Evolutionary conservation across 1,284 basidiomycete species (phyloP).

Genomic region (Rugosomyces carneus): DNA sequence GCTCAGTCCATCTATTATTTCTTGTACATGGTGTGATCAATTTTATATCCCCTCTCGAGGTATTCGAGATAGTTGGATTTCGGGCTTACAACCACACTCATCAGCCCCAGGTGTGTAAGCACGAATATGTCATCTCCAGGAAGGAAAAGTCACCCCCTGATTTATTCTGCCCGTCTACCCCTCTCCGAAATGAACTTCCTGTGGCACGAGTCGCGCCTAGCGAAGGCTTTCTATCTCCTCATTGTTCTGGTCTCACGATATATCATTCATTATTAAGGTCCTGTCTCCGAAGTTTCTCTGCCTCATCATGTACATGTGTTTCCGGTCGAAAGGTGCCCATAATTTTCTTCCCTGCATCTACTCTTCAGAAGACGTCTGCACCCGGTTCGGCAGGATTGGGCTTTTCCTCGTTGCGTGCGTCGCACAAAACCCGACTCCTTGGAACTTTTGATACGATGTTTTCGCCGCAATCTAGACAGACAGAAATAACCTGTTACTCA

Average conservation of each 20-base stretch:
- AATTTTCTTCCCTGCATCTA: neutral
- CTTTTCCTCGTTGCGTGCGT: neutral
- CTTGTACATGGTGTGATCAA: conserved; percentile 9
- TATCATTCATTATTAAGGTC: neutral
- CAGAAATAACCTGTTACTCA: neutral
- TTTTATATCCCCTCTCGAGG: neutral
- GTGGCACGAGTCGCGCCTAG: neutral
- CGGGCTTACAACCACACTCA: neutral
- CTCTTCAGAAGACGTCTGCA: neutral
- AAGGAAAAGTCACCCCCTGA: neutral
- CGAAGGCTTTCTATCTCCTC: neutral
- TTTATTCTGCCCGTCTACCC: neutral
- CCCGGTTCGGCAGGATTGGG: neutral
- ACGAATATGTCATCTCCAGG: neutral
- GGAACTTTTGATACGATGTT: neutral
- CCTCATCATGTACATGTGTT: too few relatives aligned
- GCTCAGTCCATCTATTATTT: conserved; percentile 12
- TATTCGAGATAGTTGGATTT: neutral
- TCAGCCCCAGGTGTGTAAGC: neutral
- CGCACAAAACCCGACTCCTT: neutral
- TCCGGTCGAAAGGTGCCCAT: neutral
- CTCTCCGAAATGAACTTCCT: neutral
- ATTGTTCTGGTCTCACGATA: neutral
- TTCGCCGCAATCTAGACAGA: neutral
- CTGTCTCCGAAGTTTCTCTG: neutral